Conservation (phyloP, 2,329 filamentous ascomycete species). For the Diplodia scrobiculata region DNA sequence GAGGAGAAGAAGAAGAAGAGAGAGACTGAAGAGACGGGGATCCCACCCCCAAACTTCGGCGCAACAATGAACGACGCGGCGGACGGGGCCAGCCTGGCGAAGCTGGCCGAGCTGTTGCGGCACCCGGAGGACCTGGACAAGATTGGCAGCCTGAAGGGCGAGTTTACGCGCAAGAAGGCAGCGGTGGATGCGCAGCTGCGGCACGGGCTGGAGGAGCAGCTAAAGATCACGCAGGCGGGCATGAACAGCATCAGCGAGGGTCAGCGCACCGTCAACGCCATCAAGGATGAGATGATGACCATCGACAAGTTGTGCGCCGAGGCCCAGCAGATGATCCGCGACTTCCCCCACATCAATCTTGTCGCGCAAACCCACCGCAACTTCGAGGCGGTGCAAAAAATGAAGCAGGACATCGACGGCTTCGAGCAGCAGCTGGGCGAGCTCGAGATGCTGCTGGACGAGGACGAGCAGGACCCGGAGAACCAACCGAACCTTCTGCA, state of each 20-base stretch:
- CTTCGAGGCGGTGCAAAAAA: conserved; percentile 89
- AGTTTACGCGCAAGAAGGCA: conserved; percentile 91
- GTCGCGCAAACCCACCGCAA: conserved; percentile 95
- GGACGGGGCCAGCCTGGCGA: conserved; percentile 59
- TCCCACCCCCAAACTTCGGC: not conserved
- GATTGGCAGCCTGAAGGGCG: conserved; percentile 82
- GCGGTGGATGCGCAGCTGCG: conserved; percentile 89
- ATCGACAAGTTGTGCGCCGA: conserved; percentile 97
- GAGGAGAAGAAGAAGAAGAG: not conserved
- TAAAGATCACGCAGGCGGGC: conserved; percentile 90
- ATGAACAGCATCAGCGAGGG: conserved; percentile 87
- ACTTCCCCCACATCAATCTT: conserved; percentile 90
- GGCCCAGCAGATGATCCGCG: conserved; percentile 94
- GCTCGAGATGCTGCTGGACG: conserved; percentile 75
- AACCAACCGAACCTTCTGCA: conserved; percentile 89
- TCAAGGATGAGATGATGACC: conserved; percentile 98
- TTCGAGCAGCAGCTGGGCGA: conserved; percentile 77
- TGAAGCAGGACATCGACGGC: conserved; percentile 85
- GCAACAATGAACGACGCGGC: conserved; percentile 63
- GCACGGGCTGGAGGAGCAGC: conserved; percentile 83
- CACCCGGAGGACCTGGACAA: conserved; percentile 98
- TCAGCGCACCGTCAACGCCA: conserved; percentile 85
- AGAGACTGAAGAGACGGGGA: not conserved
- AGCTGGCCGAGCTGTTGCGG: conserved; percentile 88
- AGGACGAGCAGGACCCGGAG: conserved; percentile 83